phyloP scores from a whole-genome alignment of 1,284 basidiomycete genomes.

The Puccinia coronata region DNA sequence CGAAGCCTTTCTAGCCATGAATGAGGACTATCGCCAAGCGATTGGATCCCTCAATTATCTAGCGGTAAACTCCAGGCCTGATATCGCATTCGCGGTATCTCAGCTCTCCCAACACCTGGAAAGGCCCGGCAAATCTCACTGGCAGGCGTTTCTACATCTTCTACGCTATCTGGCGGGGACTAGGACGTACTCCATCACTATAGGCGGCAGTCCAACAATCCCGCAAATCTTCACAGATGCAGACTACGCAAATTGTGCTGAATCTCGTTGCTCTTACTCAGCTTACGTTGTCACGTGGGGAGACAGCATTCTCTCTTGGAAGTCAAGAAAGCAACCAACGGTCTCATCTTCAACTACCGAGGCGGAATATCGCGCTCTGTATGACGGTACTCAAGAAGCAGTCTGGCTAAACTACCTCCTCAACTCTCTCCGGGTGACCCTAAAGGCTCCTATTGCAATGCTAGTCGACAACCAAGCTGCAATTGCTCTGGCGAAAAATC shows the following conservation, averaged over 20 bases:
- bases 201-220: background rate
- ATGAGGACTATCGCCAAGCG: background rate
- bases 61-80: background rate
- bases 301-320: background rate
- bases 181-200: background rate
- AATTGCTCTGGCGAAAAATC: conserved; percentile 9
- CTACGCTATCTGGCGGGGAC: background rate
- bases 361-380: background rate
- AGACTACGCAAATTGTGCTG: background rate
- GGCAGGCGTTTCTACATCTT: background rate
- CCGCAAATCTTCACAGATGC: conserved; percentile 4
- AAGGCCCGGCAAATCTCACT: background rate
- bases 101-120: background rate
- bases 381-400: background rate
- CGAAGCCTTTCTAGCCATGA: background rate
- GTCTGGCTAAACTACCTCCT: conserved; percentile 3
- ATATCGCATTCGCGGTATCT: background rate
- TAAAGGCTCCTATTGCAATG: background rate
- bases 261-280: background rate
- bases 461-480: background rate
- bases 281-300: background rate
- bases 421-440: background rate
- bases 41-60: conserved; percentile 9
- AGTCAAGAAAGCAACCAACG: background rate
- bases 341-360: conserved; percentile 23